phyloP scores from a whole-genome alignment of 345 rosid species.

The Acer yangbiense region DNA sequence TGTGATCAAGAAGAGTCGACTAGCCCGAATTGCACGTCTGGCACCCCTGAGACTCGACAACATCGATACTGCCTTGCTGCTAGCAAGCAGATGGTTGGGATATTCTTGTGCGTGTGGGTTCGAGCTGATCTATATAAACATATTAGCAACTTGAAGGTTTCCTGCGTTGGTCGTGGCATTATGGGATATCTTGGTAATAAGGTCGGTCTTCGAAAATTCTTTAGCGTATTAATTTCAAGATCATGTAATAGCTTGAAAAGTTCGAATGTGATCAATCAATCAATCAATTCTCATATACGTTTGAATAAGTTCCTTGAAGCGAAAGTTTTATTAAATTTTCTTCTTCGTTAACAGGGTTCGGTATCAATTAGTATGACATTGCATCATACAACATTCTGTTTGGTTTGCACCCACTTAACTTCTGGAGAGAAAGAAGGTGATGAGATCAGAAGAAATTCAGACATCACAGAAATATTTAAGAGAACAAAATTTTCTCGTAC shows the following conservation, averaged over 20 bases:
- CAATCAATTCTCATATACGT: too few relatives aligned
- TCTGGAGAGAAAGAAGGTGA: conserved; percentile 96
- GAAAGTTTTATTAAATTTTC: too few relatives aligned
- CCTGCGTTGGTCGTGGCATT: conserved; percentile 91
- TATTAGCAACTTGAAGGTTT: conserved; percentile 69
- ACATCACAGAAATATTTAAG: conserved; percentile 77
- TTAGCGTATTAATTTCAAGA: background rate
- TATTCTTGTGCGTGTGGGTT: conserved; percentile 87
- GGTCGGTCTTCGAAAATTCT: conserved; percentile 39
- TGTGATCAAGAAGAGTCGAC: conserved; percentile 29
- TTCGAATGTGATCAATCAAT: too few relatives aligned
- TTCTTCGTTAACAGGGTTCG: conserved; percentile 59
- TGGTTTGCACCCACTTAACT: conserved; percentile 85
- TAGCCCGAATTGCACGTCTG: conserved; percentile 20
- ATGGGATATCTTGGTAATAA: conserved; percentile 98
- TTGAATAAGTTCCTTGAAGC: background rate
- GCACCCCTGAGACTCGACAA: conserved; percentile 26
- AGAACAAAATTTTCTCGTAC: conserved; percentile 71
- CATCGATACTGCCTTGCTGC: conserved; percentile 65
- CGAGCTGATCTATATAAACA: conserved; percentile 59
- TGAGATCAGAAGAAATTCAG: conserved; percentile 74
- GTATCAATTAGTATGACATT: conserved; percentile 84
- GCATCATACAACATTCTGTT: conserved; percentile 70
- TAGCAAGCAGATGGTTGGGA: conserved; percentile 96
- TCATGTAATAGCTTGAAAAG: background rate